A percentile compares a stretch with the other conserved stretches of the same genome.
Evolutionary conservation across 148 eudicot species (phyloP).

Genomic region (Limonium bicolor): DNA sequence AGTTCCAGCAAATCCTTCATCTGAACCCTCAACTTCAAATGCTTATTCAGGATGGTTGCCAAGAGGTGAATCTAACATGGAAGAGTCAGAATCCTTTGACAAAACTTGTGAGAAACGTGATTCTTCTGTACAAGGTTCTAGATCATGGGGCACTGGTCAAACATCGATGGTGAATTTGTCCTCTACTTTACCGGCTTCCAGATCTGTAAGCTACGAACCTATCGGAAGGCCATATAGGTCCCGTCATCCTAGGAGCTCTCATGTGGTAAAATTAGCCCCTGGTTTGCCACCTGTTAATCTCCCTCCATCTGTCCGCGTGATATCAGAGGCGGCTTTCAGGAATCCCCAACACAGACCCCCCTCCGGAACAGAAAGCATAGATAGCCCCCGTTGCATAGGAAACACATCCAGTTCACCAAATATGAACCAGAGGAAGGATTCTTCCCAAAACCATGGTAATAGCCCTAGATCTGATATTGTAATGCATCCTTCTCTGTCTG

Average conservation of each 20-base stretch:
- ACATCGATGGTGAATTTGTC: no score
- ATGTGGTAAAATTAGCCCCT: constrained; percentile 75
- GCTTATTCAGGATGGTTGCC: constrained; percentile 10
- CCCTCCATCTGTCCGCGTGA: constrained; percentile 82
- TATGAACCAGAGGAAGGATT: constrained; percentile 12
- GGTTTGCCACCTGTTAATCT: constrained; percentile 95
- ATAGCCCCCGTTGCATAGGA: constrained; percentile 8
- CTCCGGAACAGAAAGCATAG: constrained; percentile 12
- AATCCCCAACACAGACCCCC: constrained; percentile 31
- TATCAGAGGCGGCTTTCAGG: constrained; percentile 62
- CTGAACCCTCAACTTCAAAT: constrained; percentile 11
- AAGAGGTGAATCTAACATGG: no score
- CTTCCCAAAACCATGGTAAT: constrained; percentile 19
- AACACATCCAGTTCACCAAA: constrained; percentile 15
- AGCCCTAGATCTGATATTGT: constrained; percentile 39
- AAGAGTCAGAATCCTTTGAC: no score
- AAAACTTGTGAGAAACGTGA: no score
- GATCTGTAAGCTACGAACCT: no score
- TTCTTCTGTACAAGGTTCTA: no score
- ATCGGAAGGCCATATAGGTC: constrained; percentile 27
- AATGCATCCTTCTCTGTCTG: constrained; percentile 86
- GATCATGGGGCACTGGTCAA: no score
- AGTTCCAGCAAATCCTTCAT: constrained; percentile 10
- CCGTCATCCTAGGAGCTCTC: constrained; percentile 30
- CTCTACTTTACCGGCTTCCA: no score